Conservation (phyloP, 1,284 basidiomycete species). For the Ustilago crameri region DNA sequence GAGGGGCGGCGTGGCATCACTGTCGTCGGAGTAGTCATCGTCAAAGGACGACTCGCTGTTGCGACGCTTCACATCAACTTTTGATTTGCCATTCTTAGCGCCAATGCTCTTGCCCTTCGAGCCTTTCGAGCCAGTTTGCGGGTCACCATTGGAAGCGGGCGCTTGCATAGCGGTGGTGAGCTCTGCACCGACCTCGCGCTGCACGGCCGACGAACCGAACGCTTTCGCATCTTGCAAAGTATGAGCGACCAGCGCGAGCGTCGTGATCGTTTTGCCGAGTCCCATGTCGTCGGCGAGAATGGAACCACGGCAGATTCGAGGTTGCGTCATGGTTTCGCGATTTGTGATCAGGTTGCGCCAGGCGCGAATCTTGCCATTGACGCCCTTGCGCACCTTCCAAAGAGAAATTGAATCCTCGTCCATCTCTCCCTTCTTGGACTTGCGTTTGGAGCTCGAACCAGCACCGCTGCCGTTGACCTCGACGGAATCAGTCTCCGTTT, state of each 20-base stretch:
- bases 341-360: slow-evolving; percentile 81
- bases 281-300: slow-evolving; percentile 84
- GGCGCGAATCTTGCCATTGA: slow-evolving; percentile 72
- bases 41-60: slow-evolving; percentile 20
- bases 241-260: slow-evolving; percentile 86
- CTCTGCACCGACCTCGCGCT: slow-evolving; percentile 17
- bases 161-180: slow-evolving; percentile 11
- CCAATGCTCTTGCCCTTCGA: not conserved
- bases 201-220: slow-evolving; percentile 72
- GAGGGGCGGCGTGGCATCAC: slow-evolving; percentile 14
- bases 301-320: slow-evolving; percentile 81
- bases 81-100: not conserved
- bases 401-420: slow-evolving; percentile 75
- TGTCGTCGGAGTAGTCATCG: slow-evolving; percentile 8
- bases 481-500: slow-evolving; percentile 1
- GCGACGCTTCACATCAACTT: slow-evolving; percentile 5
- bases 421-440: slow-evolving; percentile 10
- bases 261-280: slow-evolving; percentile 95
- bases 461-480: slow-evolving; percentile 7
- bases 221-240: slow-evolving; percentile 78
- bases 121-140: slow-evolving; percentile 10
- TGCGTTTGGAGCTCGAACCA: slow-evolving; percentile 3
- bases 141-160: slow-evolving; percentile 5
- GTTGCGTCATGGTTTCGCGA: slow-evolving; percentile 76
- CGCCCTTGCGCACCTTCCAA: slow-evolving; percentile 78